Evolutionary conservation across 2,329 filamentous ascomycete species (phyloP), one percentile per base, ranked within the genome.

Genomic region (Lasiodiplodia theobromae): DNA sequence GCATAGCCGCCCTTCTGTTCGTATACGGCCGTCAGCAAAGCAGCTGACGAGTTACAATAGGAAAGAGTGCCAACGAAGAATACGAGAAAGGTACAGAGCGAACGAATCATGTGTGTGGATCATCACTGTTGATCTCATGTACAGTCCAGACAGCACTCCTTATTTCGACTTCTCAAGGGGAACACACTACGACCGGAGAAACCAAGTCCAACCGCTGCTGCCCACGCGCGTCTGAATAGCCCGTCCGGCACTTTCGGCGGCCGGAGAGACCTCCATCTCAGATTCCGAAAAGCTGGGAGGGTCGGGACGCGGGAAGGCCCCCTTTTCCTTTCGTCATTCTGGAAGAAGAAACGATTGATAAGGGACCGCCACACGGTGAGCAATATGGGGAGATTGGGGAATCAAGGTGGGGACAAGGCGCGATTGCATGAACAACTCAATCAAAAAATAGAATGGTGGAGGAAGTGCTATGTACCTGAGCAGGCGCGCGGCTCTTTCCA

Each of bases 321-420:
- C 28, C 28, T 6, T n/a, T 10, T n/a, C 18, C 8, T 7, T 21
- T n/a, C 18, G 44, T 47, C 44, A n/a, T 47, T 52, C 28, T 51
- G 6, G n/a, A 52, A 64, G 12, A 64, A 28, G 3, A n/a, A n/a
- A n/a, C 44, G 47, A 28, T 52, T 37, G 47, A 52, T 52, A 64
- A 34, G 14, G 38, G 38, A 6, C 31, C 18, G 8, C 14, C 18
- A 31, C 31, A 31, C n/a, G 28, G 34, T 28, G 60, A 64, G 60
- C 60, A 64, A 64, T 52, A 64, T 64, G 60, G 60, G 47, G 60
- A 52, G 31, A 64, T 52, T 52, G 34, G 23, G 47, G 10, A 31
- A 23, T 57, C 54, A 11, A 25, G 12, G 60, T 51, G 60, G 60
- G 21, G 54, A 57, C 54, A 21, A 10, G 21, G 3, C 16, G 10